These are phyloP conservation scores for Diaporthe ampelina DNA, from an alignment of 2,329 filamentous ascomycete species.

Conservation along the genomic window DNA sequence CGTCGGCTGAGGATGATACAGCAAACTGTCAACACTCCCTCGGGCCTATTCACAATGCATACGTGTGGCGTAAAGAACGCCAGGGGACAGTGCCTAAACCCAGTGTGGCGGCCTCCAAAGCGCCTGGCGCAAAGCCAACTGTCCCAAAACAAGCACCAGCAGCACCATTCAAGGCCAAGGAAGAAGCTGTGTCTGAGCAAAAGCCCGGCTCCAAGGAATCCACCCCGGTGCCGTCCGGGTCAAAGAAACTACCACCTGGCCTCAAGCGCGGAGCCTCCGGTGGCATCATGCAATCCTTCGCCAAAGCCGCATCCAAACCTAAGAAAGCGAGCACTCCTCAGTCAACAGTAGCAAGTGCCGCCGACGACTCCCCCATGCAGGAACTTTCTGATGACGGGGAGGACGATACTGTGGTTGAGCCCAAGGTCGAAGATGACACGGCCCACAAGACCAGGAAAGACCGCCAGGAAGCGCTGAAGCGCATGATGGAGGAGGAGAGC, in stretches of 20 bases:
- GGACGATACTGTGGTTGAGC: slow-evolving; percentile 65
- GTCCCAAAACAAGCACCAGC: slow-evolving; percentile 43
- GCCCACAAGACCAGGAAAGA: slow-evolving; percentile 67
- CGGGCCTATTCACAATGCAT: slow-evolving; percentile 81
- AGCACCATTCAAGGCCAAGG: slow-evolving; percentile 51
- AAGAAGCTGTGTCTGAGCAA: slow-evolving; percentile 52
- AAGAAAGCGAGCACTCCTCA: slow-evolving; percentile 58
- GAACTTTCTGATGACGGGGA: slow-evolving; percentile 66
- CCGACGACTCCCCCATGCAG: slow-evolving; percentile 65
- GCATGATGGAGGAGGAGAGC: slow-evolving; percentile 56
- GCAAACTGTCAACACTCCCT: slow-evolving; percentile 72
- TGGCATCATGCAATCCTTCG: slow-evolving; percentile 84
- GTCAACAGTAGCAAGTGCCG: slow-evolving; percentile 54
- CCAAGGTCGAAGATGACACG: slow-evolving; percentile 51
- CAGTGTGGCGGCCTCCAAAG: slow-evolving; percentile 48
- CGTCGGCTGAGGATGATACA: slow-evolving; percentile 71
- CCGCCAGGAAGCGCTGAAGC: slow-evolving; percentile 74
- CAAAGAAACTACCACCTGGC: slow-evolving; percentile 56
- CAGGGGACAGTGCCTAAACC: slow-evolving; percentile 50
- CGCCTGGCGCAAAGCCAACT: slow-evolving; percentile 51
- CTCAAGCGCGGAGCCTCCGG: slow-evolving; percentile 72
- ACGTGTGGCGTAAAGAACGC: slow-evolving; percentile 69
- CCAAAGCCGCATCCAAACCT: slow-evolving; percentile 69
- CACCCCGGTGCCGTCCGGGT: slow-evolving; percentile 45
- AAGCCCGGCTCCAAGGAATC: slow-evolving; percentile 55